A percentile compares a stretch with the other conserved stretches of the same genome.
Conservation (phyloP, 2,329 filamentous ascomycete species). For the Verticillium klebahnii region DNA sequence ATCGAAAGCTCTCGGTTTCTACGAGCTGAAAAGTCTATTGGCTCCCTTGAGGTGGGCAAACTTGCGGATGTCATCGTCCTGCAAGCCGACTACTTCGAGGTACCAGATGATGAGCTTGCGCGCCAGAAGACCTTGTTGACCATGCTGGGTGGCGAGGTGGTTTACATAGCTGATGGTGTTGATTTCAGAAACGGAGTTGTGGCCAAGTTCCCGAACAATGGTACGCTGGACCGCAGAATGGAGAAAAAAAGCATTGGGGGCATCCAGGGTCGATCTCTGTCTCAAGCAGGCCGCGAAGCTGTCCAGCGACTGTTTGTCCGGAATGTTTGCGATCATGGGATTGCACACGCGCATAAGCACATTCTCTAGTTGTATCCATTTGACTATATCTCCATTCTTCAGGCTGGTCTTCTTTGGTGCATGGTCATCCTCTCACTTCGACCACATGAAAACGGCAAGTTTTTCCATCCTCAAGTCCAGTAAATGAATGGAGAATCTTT, state of each 20-base stretch:
- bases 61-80: constrained; percentile 19
- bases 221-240: constrained; percentile 3
- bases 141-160: constrained; percentile 20
- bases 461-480: too few relatives aligned
- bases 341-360: background rate
- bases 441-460: too few relatives aligned
- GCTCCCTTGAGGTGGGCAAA: constrained; percentile 20
- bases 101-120: constrained; percentile 17
- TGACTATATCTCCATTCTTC: too few relatives aligned
- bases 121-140: constrained; percentile 19
- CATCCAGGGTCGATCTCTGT: constrained; percentile 4
- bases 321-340: constrained; percentile 1
- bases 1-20: constrained; percentile 15
- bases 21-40: constrained; percentile 17
- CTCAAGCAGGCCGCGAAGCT: background rate
- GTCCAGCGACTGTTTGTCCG: background rate
- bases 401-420: too few relatives aligned
- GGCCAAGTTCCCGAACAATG: constrained; percentile 19
- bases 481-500: too few relatives aligned
- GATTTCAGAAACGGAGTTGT: constrained; percentile 15
- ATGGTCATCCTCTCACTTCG: too few relatives aligned
- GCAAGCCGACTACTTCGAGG: constrained; percentile 19
- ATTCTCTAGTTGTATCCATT: background rate
- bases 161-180: constrained; percentile 18
- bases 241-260: constrained; percentile 4